These are phyloP conservation scores for Ceratonia siliqua DNA, from an alignment of 306 rosid species.

Conservation along the genomic window DNA sequence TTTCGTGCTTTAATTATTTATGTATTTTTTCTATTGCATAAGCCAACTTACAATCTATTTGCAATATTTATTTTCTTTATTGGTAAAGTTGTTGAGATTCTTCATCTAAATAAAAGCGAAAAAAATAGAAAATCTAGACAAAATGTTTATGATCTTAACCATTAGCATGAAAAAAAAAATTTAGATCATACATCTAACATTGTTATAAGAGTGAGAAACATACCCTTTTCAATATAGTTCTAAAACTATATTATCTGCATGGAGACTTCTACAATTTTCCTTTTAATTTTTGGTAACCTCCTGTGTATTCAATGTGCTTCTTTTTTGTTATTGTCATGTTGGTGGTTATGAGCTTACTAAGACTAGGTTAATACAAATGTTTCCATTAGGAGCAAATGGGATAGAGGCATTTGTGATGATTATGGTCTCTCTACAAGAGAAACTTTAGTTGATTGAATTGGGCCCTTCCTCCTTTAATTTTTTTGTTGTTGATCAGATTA, in stretches of 20 bases:
- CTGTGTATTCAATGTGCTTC: background rate
- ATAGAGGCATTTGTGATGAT: constrained; percentile 30
- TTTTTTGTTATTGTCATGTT: background rate
- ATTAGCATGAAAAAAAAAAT: background rate
- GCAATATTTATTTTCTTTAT: constrained; percentile 1
- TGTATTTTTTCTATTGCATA: constrained; percentile 2
- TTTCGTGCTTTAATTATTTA: constrained; percentile 17
- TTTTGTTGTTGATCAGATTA: background rate
- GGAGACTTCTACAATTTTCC: background rate
- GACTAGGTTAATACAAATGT: background rate
- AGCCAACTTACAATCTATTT: constrained; percentile 18
- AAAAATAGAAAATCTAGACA: background rate
- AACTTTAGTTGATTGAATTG: constrained; percentile 36
- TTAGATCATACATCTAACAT: background rate
- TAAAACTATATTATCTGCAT: constrained; percentile 11
- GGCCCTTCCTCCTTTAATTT: background rate
- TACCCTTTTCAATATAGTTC: background rate
- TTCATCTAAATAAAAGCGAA: background rate
- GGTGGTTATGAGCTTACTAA: background rate
- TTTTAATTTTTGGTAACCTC: constrained; percentile 10
- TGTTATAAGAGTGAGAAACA: background rate
- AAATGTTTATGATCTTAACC: constrained; percentile 24
- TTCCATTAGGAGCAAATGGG: constrained; percentile 50
- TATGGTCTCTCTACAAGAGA: constrained; percentile 54
- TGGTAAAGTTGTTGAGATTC: constrained; percentile 5